Percentiles rank a stretch among this genome's conserved stretches.
phyloP scores from a whole-genome alignment of 2,329 filamentous ascomycete species.

The Cucurbitaria berberidis region DNA sequence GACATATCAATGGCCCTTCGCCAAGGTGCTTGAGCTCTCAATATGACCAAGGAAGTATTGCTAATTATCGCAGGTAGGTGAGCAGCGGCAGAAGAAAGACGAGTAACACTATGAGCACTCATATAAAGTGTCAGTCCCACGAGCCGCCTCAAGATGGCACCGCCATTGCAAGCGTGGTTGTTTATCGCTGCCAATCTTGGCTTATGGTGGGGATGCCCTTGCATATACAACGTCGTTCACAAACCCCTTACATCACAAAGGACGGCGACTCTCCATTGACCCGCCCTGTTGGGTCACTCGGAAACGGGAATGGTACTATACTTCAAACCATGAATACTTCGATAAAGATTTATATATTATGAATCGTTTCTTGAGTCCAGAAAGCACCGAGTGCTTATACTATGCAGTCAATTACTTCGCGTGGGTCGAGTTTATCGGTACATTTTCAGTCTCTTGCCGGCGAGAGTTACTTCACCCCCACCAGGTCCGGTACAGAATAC shows the following conservation, averaged over 20 bases:
- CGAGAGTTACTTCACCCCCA: not conserved
- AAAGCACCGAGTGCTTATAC: no score
- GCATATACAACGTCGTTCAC: no score
- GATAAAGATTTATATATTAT: not conserved
- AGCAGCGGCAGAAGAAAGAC: not conserved
- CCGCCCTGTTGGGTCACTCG: not conserved
- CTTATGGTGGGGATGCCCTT: not conserved
- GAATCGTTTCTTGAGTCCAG: not conserved
- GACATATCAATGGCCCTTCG: no score
- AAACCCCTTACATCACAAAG: no score
- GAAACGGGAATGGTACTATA: not conserved
- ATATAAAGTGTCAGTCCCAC: not conserved
- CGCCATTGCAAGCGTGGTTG: not conserved
- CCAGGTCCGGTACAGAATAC: not conserved
- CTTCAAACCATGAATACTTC: not conserved
- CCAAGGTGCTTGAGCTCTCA: no score
- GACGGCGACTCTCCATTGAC: no score
- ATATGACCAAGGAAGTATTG: not conserved
- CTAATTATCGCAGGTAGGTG: not conserved
- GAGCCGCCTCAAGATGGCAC: not conserved
- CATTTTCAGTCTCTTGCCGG: not conserved
- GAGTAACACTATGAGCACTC: not conserved
- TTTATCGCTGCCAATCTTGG: not conserved
- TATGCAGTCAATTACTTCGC: no score
- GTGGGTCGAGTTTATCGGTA: no score